These are phyloP conservation scores for Suhomyces sp. DNA, from an alignment of 805 yeast species.

Conservation along the genomic window DNA sequence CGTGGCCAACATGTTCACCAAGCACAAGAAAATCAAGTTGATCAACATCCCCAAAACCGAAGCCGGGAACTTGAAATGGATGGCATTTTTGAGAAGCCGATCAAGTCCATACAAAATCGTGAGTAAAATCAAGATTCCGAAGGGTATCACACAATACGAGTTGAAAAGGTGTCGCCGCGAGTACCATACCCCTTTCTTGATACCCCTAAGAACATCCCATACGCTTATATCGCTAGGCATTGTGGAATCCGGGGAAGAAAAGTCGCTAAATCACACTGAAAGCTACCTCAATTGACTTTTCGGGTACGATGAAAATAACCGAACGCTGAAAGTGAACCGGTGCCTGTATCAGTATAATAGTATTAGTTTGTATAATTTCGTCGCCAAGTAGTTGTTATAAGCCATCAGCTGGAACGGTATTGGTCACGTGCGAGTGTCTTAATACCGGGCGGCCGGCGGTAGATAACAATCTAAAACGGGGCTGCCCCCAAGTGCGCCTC, in stretches of 20 bases:
- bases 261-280: too few species aligned
- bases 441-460: not conserved
- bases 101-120: slow-evolving; percentile 53
- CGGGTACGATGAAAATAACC: too few species aligned
- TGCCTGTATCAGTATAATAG: too few species aligned
- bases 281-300: too few species aligned
- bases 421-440: not conserved
- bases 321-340: too few species aligned
- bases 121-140: slow-evolving; percentile 47
- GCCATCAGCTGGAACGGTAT: not conserved
- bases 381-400: not conserved
- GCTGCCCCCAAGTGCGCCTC: not conserved
- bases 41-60: slow-evolving; percentile 70
- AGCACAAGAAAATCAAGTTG: slow-evolving; percentile 46
- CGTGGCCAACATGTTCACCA: slow-evolving; percentile 23
- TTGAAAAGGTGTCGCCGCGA: slow-evolving; percentile 34
- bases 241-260: not conserved
- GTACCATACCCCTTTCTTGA: slow-evolving; percentile 31
- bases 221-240: not conserved
- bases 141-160: slow-evolving; percentile 46
- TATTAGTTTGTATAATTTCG: too few species aligned
- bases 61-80: slow-evolving; percentile 58
- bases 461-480: not conserved
- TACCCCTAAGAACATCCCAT: slow-evolving; percentile 22
- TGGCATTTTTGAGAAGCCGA: slow-evolving; percentile 40